Conservation (phyloP, 495 filamentous ascomycete genomes). For the Acidiella bohemica region DNA sequence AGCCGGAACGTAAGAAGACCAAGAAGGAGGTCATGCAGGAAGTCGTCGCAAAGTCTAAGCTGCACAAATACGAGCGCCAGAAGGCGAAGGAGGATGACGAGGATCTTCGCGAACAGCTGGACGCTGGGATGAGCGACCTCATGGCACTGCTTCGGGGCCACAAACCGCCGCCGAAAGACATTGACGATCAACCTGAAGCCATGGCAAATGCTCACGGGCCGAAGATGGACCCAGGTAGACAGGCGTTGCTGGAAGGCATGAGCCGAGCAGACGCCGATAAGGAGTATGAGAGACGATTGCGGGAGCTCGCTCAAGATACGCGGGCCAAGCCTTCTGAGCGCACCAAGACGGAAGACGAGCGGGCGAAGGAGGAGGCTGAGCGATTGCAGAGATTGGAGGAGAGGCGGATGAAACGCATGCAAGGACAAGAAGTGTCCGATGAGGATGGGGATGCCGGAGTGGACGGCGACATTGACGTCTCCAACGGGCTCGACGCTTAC, state of each 20-base stretch:
- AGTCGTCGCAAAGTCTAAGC: conserved; percentile 92
- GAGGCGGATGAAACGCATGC: conserved; percentile 59
- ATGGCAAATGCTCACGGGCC: conserved; percentile 4
- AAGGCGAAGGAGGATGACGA: conserved; percentile 87
- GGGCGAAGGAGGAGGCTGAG: conserved; percentile 55
- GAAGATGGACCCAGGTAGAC: conserved; percentile 45
- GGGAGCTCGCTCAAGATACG: conserved; percentile 68
- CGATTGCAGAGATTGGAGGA: conserved; percentile 68
- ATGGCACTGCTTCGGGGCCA: conserved; percentile 52
- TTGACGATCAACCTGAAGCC: conserved; percentile 24
- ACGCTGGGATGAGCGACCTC: conserved; percentile 66
- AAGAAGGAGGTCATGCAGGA: conserved; percentile 96
- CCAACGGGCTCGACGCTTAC: conserved; percentile 23
- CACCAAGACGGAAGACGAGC: conserved; percentile 86
- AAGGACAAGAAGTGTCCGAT: conserved; percentile 36
- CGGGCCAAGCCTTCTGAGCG: conserved; percentile 71
- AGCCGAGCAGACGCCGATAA: conserved; percentile 54
- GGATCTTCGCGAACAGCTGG: conserved; percentile 67
- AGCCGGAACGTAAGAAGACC: conserved; percentile 68
- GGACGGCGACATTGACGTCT: conserved; percentile 20
- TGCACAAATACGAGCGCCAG: conserved; percentile 86
- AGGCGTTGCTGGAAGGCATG: conserved; percentile 44
- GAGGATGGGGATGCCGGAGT: conserved; percentile 13
- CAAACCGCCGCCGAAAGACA: conserved; percentile 28
- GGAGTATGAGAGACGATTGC: conserved; percentile 71